Conservation (phyloP, 768 basidiomycete genomes). For the Lyophyllum shimeji region DNA sequence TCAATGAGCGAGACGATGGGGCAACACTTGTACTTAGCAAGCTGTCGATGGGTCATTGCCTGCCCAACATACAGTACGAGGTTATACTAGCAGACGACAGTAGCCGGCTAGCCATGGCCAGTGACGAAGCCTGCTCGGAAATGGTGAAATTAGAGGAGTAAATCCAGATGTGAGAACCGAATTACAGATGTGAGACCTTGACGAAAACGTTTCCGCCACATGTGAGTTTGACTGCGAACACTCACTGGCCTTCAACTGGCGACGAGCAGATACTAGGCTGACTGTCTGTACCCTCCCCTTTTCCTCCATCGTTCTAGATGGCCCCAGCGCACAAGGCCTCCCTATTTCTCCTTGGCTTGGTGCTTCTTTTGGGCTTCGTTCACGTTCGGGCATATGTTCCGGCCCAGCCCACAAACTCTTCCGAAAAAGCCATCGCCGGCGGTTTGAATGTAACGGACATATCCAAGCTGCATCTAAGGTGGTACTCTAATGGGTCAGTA, state of each 20-base stretch:
- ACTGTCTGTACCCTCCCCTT: background rate
- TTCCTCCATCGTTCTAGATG: conserved; percentile 1
- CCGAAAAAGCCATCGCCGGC: conserved; percentile 38
- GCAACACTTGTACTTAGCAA: too few species aligned
- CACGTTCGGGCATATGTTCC: conserved; percentile 59
- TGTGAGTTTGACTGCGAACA: conserved; percentile 9
- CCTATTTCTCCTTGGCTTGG: conserved; percentile 11
- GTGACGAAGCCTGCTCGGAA: too few species aligned
- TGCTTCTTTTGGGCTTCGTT: conserved; percentile 14
- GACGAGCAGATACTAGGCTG: background rate
- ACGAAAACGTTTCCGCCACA: conserved; percentile 10
- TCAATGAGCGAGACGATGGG: too few species aligned
- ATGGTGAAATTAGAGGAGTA: too few species aligned
- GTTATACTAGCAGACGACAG: too few species aligned
- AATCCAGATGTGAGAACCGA: background rate
- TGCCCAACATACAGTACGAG: too few species aligned
- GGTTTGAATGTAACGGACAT: conserved; percentile 54
- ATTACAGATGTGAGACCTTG: conserved; percentile 8
- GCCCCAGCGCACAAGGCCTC: background rate
- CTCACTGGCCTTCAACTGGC: background rate
- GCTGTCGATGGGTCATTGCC: too few species aligned
- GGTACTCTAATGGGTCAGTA: conserved; percentile 54
- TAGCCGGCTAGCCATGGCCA: too few species aligned
- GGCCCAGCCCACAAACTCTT: conserved; percentile 69
- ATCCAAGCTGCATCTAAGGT: conserved; percentile 59